Percentiles rank a stretch among this genome's conserved stretches.
phyloP scores from a whole-genome alignment of 2,329 filamentous ascomycete species.

The Nothophaeocryptopus gaeumannii region DNA sequence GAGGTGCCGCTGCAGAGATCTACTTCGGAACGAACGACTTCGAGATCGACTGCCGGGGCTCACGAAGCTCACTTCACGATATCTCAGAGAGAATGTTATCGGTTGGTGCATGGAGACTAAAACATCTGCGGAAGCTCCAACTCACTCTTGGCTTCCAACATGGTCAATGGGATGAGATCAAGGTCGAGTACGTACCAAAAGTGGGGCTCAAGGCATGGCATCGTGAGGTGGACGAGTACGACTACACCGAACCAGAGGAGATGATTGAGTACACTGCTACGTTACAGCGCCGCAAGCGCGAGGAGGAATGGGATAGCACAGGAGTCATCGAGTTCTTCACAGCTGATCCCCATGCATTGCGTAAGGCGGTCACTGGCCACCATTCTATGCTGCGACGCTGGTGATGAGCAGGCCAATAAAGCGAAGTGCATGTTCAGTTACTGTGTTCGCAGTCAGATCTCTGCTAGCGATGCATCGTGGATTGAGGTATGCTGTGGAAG shows the following conservation, averaged over 20 bases:
- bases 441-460: neutral
- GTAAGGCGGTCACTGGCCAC: neutral
- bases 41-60: neutral
- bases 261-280: neutral
- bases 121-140: neutral
- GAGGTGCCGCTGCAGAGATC: neutral
- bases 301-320: constrained; percentile 1
- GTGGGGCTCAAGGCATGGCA: neutral
- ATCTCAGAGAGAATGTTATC: neutral
- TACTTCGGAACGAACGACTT: neutral
- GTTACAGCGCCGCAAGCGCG: neutral
- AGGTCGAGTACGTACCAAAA: neutral
- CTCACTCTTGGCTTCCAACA: neutral
- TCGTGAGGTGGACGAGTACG: neutral
- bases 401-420: neutral
- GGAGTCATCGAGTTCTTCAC: constrained; percentile 4
- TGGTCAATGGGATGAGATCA: neutral
- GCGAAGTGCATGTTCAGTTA: neutral
- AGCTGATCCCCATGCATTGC: neutral
- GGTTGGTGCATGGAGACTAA: neutral
- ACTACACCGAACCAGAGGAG: neutral
- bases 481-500: no score
- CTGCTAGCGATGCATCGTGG: no score
- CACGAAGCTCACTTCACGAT: neutral
- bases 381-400: neutral